A percentile compares a stretch with the other conserved stretches of the same genome.
Evolutionary conservation across 768 basidiomycete species (phyloP).

Genomic region (Auricularia cornea): DNA sequence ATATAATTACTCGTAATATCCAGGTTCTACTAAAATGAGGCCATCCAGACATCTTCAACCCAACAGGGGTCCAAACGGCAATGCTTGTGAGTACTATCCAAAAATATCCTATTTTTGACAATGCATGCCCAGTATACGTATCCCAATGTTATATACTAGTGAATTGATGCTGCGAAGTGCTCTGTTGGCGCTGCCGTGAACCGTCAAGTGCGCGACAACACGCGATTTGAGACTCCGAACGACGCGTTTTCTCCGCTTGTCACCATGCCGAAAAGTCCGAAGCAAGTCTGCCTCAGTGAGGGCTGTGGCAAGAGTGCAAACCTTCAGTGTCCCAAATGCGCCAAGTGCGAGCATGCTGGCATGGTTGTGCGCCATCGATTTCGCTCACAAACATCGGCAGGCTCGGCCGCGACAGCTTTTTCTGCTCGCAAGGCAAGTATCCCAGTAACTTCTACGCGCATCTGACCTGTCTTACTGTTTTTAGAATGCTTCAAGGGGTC

Average conservation of each 20-base stretch:
- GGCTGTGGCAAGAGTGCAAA: not conserved
- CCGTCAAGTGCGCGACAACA: too few relatives aligned
- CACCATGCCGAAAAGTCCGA: not conserved
- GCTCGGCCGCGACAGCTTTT: not conserved
- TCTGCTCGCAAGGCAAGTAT: not conserved
- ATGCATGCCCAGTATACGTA: too few relatives aligned
- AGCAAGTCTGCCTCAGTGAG: not conserved
- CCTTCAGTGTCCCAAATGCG: not conserved
- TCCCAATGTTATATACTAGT: too few relatives aligned
- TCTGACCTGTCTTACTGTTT: not conserved
- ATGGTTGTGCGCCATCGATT: not conserved
- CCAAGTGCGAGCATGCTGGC: not conserved
- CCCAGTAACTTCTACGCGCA: not conserved
- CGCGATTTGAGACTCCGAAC: not conserved
- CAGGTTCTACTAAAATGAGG: too few relatives aligned
- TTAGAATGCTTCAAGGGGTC: not conserved
- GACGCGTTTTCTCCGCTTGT: not conserved
- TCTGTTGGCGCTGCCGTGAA: too few relatives aligned
- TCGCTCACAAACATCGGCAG: not conserved
- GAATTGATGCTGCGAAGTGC: too few relatives aligned
- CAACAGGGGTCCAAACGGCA: too few relatives aligned
- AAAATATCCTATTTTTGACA: too few relatives aligned
- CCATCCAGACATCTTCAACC: too few relatives aligned
- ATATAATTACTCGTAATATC: too few relatives aligned
- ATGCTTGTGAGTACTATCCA: too few relatives aligned